phyloP scores from a whole-genome alignment of 257 asterid species.

The Ajuga chamaepitys region DNA sequence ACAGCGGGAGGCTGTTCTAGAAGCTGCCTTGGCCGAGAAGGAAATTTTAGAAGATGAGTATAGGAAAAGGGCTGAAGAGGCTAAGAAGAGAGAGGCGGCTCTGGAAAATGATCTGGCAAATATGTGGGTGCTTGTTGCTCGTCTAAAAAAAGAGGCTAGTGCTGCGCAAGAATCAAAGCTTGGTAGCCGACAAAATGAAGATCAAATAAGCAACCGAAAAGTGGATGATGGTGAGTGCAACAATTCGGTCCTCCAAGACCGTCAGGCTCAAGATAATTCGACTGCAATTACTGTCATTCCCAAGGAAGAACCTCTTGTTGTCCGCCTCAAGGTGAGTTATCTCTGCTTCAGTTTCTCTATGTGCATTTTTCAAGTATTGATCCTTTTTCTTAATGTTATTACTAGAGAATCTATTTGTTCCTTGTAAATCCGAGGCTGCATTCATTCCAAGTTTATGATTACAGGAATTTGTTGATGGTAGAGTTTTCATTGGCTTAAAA shows the following conservation, averaged over 20 bases:
- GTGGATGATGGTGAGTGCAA: constrained; percentile 29
- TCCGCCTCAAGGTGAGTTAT: constrained; percentile 63
- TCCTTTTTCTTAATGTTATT: background rate
- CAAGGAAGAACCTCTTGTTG: constrained; percentile 83
- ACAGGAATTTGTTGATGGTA: background rate
- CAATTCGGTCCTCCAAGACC: constrained; percentile 31
- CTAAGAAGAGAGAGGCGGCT: constrained; percentile 81
- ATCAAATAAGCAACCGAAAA: constrained; percentile 31
- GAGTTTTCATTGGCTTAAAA: background rate
- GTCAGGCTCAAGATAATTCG: constrained; percentile 25
- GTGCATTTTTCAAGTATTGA: background rate
- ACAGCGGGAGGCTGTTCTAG: constrained; percentile 75
- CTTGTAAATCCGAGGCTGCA: background rate
- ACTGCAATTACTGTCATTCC: constrained; percentile 31
- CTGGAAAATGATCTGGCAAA: constrained; percentile 95
- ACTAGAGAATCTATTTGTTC: background rate
- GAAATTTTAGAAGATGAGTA: constrained; percentile 72
- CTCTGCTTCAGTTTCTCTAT: background rate
- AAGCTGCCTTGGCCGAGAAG: constrained; percentile 87
- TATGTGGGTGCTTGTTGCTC: constrained; percentile 99
- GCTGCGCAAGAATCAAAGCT: constrained; percentile 34
- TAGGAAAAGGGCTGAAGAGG: constrained; percentile 71
- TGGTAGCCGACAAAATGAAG: constrained; percentile 27
- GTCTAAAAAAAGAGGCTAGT: constrained; percentile 69
- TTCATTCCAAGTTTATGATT: background rate